Evolutionary conservation across 805 yeast genomes (phyloP), one percentile per base, ranked within the genome.

Genomic region (Suhomyces faveliae): DNA sequence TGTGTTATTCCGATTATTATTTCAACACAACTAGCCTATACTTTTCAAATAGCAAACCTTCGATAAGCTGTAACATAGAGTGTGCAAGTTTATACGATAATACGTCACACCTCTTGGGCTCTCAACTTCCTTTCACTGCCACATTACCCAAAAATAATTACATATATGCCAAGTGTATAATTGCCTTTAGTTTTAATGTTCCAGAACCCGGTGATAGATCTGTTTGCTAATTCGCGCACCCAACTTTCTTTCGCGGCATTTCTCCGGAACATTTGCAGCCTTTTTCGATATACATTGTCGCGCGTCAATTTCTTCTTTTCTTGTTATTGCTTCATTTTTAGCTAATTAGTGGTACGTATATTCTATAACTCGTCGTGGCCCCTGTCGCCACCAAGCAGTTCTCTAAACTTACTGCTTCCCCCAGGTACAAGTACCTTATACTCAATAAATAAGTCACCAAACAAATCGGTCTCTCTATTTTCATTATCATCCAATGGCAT

Each of bases 401-500:
- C 40, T 8, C 23, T 30, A 20, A 21, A 44, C 11, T 21, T 22
- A 6, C 27, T 46, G 45, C 24, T 42, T 11, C 49, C 53, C 9
- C 55, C 67, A 2, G 68, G 65, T 17, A 61, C 46, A 21, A 67
- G 49, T 7, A 54, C 87, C 83, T 62, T 67, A 73, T 61, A 79
- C 76, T 75, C 61, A 27, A 62, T 53, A 38, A 37, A 62, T 52
- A 62, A 53, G 37, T 53, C 47, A 17, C 67, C 67, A 35, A 43
- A 52, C 43, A 70, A 77, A 42, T 76, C 81, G 22, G 51, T 54
- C 10, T 48, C 55, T 27, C 58, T 57, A 8, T 61, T 60, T 15
- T 58, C 59, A 33, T 74, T 74, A 35, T 69, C 75, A 20, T 59
- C 55, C 4, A 73, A 51, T 2, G 98, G 98, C 97, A 94, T 89